Conservation (phyloP, 2,329 filamentous ascomycete species). For the Cladosporium sp. region DNA sequence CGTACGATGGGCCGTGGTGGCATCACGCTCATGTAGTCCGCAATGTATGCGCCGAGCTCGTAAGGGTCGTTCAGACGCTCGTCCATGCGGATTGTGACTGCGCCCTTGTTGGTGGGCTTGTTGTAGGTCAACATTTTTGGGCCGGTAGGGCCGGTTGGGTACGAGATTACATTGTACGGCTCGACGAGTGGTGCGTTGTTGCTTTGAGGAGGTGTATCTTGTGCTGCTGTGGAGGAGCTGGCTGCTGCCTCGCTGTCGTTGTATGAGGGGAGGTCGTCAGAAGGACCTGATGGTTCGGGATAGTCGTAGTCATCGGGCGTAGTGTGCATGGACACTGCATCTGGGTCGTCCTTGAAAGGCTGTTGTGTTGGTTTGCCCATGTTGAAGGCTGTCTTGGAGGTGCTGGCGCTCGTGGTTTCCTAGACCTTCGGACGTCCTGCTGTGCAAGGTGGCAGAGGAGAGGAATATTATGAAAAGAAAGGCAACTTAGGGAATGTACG, state of each 20-base stretch:
- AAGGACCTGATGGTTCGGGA: neutral
- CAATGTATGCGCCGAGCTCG: constrained; percentile 23
- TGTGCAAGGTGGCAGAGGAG: too few relatives aligned
- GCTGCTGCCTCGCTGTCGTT: constrained; percentile 22
- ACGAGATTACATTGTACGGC: constrained; percentile 1
- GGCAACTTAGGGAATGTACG: neutral
- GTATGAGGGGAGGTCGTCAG: constrained; percentile 26
- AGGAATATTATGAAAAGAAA: neutral
- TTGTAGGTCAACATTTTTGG: neutral
- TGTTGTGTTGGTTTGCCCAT: constrained; percentile 10
- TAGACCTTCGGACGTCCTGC: neutral
- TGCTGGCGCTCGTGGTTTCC: neutral
- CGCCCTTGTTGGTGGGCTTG: constrained; percentile 2
- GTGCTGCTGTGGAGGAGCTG: neutral
- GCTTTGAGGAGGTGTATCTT: neutral
- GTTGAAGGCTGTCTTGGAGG: neutral
- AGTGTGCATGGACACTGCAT: constrained; percentile 28
- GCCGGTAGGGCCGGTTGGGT: neutral
- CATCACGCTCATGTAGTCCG: constrained; percentile 19
- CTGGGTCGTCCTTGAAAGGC: constrained; percentile 20
- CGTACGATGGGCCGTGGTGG: constrained; percentile 22
- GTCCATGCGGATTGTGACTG: constrained; percentile 28
- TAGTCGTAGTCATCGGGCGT: constrained; percentile 28
- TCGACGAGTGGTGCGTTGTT: neutral
- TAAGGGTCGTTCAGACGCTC: constrained; percentile 20